A percentile compares a stretch with the other conserved stretches of the same genome.
phyloP scores from a whole-genome alignment of 1,284 basidiomycete species.

The Tetrapyrgos nigripes region DNA sequence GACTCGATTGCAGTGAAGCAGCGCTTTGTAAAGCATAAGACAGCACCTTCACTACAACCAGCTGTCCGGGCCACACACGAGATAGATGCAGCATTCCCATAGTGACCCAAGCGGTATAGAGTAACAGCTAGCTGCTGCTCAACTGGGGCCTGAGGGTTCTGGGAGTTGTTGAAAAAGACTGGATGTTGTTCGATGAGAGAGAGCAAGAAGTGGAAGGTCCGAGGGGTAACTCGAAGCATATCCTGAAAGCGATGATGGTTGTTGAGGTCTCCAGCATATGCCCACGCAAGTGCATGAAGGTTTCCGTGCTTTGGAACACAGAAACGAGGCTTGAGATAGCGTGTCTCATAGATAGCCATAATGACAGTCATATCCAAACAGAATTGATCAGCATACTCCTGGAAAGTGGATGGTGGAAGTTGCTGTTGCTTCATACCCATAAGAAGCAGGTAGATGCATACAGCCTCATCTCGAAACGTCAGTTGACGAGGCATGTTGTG shows the following conservation, averaged over 20 bases:
- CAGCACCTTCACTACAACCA: constrained; percentile 22
- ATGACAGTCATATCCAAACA: no score
- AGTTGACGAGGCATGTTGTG: no score
- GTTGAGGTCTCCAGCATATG: constrained; percentile 34
- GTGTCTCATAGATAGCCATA: not conserved
- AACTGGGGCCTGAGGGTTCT: constrained; percentile 19
- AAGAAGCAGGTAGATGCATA: no score
- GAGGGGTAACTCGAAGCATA: constrained; percentile 39
- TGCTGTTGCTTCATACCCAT: no score
- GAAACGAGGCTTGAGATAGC: constrained; percentile 10
- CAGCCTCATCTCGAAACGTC: no score
- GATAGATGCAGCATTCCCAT: constrained; percentile 35
- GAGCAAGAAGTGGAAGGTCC: constrained; percentile 33
- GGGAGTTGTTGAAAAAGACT: not conserved
- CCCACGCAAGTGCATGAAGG: constrained; percentile 33
- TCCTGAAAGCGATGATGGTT: constrained; percentile 38
- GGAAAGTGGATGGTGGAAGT: no score
- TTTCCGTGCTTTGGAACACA: constrained; percentile 28
- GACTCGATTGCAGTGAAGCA: constrained; percentile 28
- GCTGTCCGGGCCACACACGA: no score
- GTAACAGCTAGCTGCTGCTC: constrained; percentile 39
- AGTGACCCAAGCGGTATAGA: constrained; percentile 40
- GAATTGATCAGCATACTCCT: no score
- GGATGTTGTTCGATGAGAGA: not conserved
- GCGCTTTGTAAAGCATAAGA: constrained; percentile 26